A percentile compares a stretch with the other conserved stretches of the same genome.
phyloP scores from a whole-genome alignment of 1,139 yeast genomes.

The Ogataea hybrid region DNA sequence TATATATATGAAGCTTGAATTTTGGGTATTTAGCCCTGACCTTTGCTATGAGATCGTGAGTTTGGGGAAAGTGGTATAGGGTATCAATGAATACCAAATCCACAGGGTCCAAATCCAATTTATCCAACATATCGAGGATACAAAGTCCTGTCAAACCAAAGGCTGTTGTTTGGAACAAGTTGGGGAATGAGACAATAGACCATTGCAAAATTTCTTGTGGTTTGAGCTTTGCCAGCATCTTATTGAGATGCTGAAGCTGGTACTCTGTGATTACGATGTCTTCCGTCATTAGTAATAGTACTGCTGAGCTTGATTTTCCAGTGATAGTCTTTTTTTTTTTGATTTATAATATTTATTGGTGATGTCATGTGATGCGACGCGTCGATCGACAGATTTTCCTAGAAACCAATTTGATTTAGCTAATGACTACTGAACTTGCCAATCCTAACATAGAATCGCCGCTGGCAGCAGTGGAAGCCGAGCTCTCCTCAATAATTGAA shows the following conservation, averaged over 20 bases:
- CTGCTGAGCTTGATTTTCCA: background rate
- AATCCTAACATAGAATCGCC: constrained; percentile 36
- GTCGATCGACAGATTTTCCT: constrained; percentile 5
- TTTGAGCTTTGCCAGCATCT: constrained; percentile 49
- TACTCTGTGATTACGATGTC: constrained; percentile 38
- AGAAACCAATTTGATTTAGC: background rate
- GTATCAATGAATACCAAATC: constrained; percentile 90
- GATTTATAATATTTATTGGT: constrained; percentile 8
- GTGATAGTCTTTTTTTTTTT: background rate
- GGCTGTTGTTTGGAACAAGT: constrained; percentile 87
- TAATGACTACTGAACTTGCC: constrained; percentile 32
- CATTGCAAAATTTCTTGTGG: constrained; percentile 79
- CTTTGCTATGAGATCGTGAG: constrained; percentile 66
- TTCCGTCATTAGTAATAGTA: constrained; percentile 1
- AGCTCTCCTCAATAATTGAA: constrained; percentile 73
- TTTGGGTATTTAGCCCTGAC: constrained; percentile 57
- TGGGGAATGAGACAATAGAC: constrained; percentile 80
- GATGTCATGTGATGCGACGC: constrained; percentile 21
- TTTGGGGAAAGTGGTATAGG: constrained; percentile 89
- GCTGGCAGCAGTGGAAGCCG: constrained; percentile 51
- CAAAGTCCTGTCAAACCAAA: constrained; percentile 92
- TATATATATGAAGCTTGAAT: constrained; percentile 55
- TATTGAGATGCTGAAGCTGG: constrained; percentile 62
- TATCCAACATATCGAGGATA: constrained; percentile 79
- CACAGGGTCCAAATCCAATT: constrained; percentile 45